Evolutionary conservation across 1,284 basidiomycete genomes (phyloP).

Genomic region (Grifola frondosa): DNA sequence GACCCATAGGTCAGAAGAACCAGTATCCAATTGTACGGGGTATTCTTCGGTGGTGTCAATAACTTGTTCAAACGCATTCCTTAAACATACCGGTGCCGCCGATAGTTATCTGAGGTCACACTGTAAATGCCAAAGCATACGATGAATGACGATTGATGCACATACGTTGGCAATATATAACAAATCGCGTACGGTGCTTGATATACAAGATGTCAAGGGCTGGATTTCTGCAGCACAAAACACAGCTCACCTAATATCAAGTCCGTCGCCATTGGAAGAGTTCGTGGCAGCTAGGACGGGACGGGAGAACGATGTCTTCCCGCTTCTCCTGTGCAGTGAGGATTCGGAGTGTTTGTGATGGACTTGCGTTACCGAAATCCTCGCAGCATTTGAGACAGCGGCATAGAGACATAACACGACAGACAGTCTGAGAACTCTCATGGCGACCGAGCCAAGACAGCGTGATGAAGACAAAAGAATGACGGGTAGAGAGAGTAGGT

Average conservation of each 20-base stretch:
- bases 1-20: conserved; percentile 82
- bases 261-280: conserved; percentile 21
- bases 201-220: not conserved
- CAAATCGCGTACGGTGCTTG: conserved; percentile 68
- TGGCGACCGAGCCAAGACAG: conserved; percentile 16
- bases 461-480: conserved; percentile 20
- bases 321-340: conserved; percentile 22
- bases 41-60: conserved; percentile 43
- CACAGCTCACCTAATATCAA: conserved; percentile 32
- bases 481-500: conserved; percentile 22
- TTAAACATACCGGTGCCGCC: conserved; percentile 60
- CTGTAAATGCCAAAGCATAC: not conserved
- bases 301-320: conserved; percentile 18
- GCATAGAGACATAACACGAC: conserved; percentile 27
- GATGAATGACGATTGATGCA: conserved; percentile 9
- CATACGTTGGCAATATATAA: conserved; percentile 74
- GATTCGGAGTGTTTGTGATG: conserved; percentile 17
- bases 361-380: conserved; percentile 31
- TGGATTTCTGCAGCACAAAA: not conserved
- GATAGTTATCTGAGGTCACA: conserved; percentile 51
- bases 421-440: conserved; percentile 26
- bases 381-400: conserved; percentile 29
- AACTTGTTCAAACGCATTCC: not conserved
- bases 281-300: conserved; percentile 25
- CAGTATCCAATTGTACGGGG: conserved; percentile 75